These are phyloP conservation scores for Xylaria polymorpha DNA, from an alignment of 2,329 filamentous ascomycete genomes.

Conservation along the genomic window DNA sequence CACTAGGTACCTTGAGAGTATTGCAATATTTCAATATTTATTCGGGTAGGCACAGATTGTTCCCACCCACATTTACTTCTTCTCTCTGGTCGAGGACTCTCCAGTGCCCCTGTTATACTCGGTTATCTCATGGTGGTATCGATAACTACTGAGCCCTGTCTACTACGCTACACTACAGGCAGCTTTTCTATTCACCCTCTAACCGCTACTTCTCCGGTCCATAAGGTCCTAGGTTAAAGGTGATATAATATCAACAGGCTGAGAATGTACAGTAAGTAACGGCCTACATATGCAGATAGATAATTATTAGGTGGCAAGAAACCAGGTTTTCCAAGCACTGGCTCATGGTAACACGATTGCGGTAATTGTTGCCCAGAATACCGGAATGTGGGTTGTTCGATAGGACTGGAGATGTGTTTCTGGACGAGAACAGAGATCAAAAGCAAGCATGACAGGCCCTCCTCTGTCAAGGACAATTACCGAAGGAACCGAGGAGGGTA, in stretches of 20 bases:
- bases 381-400: background rate
- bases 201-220: background rate
- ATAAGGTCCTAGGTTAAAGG: background rate
- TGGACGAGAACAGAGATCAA: conserved; percentile 19
- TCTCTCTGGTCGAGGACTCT: background rate
- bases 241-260: background rate
- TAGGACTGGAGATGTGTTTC: conserved; percentile 5
- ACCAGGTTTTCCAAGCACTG: conserved; percentile 1
- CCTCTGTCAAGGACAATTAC: background rate
- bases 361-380: conserved; percentile 7
- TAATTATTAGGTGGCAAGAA: conserved; percentile 10
- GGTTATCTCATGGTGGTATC: background rate
- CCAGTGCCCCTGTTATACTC: conserved; percentile 1
- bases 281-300: conserved; percentile 14
- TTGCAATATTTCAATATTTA: background rate
- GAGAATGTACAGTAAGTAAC: background rate
- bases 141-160: background rate
- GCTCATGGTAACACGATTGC: conserved; percentile 12
- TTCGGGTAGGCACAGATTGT: background rate
- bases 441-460: conserved; percentile 2
- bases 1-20: background rate
- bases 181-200: background rate
- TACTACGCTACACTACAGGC: background rate
- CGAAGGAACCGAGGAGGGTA: background rate
- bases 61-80: background rate